A percentile compares a stretch with the other conserved stretches of the same genome.
phyloP scores from a whole-genome alignment of 1,284 basidiomycete genomes.

The Cryptococcus deneoformans region DNA sequence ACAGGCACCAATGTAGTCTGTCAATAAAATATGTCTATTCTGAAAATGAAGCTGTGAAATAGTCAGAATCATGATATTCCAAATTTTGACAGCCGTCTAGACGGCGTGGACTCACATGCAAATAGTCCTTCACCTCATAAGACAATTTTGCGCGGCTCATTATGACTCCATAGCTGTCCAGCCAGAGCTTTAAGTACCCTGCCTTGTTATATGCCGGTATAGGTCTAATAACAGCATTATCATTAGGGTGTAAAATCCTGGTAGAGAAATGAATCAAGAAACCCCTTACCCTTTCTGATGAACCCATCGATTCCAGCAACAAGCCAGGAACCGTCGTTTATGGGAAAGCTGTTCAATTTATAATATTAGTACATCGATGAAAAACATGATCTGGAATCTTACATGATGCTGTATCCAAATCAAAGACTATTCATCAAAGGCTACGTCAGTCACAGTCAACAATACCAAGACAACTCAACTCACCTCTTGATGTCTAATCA shows the following conservation, averaged over 20 bases:
- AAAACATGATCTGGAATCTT: neutral
- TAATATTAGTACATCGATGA: neutral
- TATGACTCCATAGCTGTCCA: slow-evolving; percentile 21
- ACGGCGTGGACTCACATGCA: slow-evolving; percentile 9
- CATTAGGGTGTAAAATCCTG: too few relatives aligned
- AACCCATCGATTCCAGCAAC: slow-evolving; percentile 25
- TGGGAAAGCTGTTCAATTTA: slow-evolving; percentile 12
- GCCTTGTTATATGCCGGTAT: slow-evolving; percentile 6
- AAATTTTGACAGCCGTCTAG: too few relatives aligned
- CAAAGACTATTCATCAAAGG: neutral
- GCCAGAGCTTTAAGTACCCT: slow-evolving; percentile 10
- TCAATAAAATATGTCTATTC: slow-evolving; percentile 2
- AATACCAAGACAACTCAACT: neutral
- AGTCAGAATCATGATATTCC: neutral
- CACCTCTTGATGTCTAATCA: slow-evolving; percentile 17
- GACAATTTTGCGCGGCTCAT: slow-evolving; percentile 16
- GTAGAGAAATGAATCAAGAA: too few relatives aligned
- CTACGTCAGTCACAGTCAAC: too few relatives aligned
- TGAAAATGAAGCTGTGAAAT: slow-evolving; percentile 1
- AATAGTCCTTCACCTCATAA: slow-evolving; percentile 7
- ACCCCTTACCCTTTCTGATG: slow-evolving; percentile 18
- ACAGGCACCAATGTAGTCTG: slow-evolving; percentile 1
- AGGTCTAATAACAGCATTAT: slow-evolving; percentile 3
- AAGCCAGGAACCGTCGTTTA: slow-evolving; percentile 16
- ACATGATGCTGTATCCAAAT: slow-evolving; percentile 19